Evolutionary conservation across 441 rosid genomes (phyloP).

Genomic region (Isatis lusitanica): DNA sequence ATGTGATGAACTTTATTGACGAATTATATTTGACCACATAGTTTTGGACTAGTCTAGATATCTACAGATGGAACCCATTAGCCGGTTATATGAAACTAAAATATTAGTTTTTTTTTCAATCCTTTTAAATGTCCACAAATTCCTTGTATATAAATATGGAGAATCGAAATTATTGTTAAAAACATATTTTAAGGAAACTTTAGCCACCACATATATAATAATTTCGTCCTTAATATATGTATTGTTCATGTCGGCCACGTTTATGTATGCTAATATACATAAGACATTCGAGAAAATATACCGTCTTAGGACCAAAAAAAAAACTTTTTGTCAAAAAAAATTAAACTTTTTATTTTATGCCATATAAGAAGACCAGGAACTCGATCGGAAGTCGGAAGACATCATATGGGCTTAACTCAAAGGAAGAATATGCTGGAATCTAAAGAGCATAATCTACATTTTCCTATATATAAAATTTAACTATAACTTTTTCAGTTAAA

Average conservation of each 20-base stretch:
- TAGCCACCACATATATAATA: background rate
- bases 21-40: background rate
- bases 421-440: constrained; percentile 34
- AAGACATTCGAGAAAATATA: background rate
- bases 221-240: background rate
- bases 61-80: background rate
- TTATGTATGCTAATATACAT: background rate
- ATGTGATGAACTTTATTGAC: background rate
- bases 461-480: background rate
- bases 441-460: constrained; percentile 19
- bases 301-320: background rate
- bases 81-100: background rate
- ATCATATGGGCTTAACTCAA: background rate
- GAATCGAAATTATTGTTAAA: background rate
- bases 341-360: background rate
- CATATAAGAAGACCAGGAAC: constrained; percentile 17
- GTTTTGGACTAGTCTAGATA: constrained; percentile 6
- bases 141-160: background rate
- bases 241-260: constrained; percentile 24
- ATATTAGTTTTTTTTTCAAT: background rate
- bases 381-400: background rate
- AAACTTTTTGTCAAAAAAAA: background rate
- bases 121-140: background rate
- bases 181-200: background rate
- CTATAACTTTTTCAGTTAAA: background rate